phyloP scores from a whole-genome alignment of 78 protist genomes.

The Cyanophora paradoxa region DNA sequence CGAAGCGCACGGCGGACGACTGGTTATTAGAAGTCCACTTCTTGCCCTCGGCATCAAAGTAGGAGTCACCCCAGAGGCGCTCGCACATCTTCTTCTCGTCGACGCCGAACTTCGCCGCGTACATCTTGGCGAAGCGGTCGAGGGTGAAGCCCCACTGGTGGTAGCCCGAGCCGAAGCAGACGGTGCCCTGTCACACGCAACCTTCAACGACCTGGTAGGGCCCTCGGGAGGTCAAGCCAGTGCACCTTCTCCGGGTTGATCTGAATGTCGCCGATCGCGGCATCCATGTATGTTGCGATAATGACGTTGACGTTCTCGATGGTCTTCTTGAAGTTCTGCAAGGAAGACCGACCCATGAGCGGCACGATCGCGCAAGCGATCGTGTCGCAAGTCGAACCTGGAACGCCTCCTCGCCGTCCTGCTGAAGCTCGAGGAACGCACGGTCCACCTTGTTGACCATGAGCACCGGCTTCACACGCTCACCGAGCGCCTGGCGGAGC shows the following conservation, averaged over 20 bases:
- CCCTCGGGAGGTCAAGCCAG: no score
- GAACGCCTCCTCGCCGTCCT: constrained; percentile 87
- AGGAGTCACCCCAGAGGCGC: constrained; percentile 99
- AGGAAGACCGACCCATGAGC: constrained; percentile 15
- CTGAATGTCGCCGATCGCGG: constrained; percentile 84
- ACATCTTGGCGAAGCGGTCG: constrained; percentile 79
- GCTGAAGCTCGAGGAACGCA: constrained; percentile 89
- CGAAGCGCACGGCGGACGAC: background rate
- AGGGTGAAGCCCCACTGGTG: constrained; percentile 99
- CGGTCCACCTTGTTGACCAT: constrained; percentile 98
- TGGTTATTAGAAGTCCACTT: constrained; percentile 69
- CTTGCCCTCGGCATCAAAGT: constrained; percentile 77
- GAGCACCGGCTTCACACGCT: constrained; percentile 94
- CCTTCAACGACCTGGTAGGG: no score
- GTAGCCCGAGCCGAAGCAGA: constrained; percentile 94
- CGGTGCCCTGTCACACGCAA: no score
- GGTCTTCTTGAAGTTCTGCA: constrained; percentile 40
- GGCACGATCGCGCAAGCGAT: background rate
- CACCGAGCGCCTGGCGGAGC: constrained; percentile 97
- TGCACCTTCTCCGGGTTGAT: constrained; percentile 73
- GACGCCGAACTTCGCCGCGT: constrained; percentile 65
- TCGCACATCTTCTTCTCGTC: constrained; percentile 63
- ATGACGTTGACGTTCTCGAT: constrained; percentile 81
- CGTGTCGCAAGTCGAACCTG: constrained; percentile 25
- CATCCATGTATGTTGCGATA: constrained; percentile 68